Evolutionary conservation across 1,284 basidiomycete genomes (phyloP), one percentile per base, ranked within the genome.

Genomic region (Cutaneotrichosporon cyanovorans): DNA sequence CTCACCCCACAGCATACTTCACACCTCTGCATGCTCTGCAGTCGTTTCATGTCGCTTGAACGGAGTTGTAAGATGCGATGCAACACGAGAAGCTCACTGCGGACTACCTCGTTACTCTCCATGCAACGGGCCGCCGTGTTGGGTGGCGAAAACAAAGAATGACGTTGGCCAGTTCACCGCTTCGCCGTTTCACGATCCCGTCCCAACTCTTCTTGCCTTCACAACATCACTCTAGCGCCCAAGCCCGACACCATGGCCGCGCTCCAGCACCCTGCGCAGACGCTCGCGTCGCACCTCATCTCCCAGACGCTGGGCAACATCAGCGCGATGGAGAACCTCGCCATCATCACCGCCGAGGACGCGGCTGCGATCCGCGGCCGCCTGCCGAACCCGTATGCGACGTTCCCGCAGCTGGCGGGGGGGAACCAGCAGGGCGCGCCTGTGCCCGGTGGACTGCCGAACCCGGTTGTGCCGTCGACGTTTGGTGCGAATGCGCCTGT

Each of bases 261-360:
- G 15, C 25, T 28, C 25, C 40, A 42, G 33, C 46, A 46, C 34
- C 49, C 54, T 11, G 45, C 58, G 16, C 62, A 69, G 33, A 46
- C 59, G 1, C 59, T 68, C 22, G 61, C 64, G 2, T 56, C 61
- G 2, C 65, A 68, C 45, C 56, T 69, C 34, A 53, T 69, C 55
- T 58, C 59, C 21, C 67, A 69, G 56, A 69, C 66, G 8, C 45
- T 62, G 15, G 48, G 62, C 9, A 61, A 59, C 15, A 54, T 69
- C 31, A 48, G 56, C 23, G 42, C 66, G 11, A 59, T 69, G 31
- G 66, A 69, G 45, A 56, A 55, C 25, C 56, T 69, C 20, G 38
- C 44, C 40, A 37, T 68, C 37, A 54, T 69, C 46, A 52, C 37
- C 14, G 35, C 62, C 2, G 35, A 49, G 5, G 67, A 67, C 54